These are phyloP conservation scores for Hibiscus syriacus DNA, from an alignment of 345 rosid genomes.

Conservation along the genomic window DNA sequence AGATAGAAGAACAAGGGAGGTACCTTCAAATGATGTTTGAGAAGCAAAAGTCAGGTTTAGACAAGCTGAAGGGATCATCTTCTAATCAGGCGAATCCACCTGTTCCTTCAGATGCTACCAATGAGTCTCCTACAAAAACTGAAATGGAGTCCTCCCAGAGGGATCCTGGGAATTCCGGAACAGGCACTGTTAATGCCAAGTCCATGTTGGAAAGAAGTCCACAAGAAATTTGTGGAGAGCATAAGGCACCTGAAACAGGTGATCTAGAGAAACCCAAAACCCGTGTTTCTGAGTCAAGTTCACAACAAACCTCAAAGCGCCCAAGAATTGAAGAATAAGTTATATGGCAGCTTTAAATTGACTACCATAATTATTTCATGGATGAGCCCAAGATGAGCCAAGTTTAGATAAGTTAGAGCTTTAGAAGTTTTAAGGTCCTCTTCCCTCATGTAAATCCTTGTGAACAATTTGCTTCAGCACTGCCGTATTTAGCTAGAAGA, in stretches of 20 bases:
- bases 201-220: conserved; percentile 24
- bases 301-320: conserved; percentile 41
- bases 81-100: conserved; percentile 38
- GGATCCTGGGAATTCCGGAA: conserved; percentile 15
- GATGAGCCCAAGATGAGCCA: conserved; percentile 21
- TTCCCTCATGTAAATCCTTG: conserved; percentile 4
- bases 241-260: conserved; percentile 18
- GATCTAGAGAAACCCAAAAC: conserved; percentile 19
- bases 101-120: conserved; percentile 19
- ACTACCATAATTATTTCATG: conserved; percentile 12
- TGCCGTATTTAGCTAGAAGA: too few species aligned
- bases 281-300: conserved; percentile 18
- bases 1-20: conserved; percentile 95
- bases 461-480: conserved; percentile 9
- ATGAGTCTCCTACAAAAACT: conserved; percentile 25
- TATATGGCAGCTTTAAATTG: neutral
- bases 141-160: conserved; percentile 28
- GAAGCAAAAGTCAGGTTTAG: conserved; percentile 66
- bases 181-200: too few species aligned
- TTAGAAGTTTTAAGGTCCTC: conserved; percentile 12
- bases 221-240: conserved; percentile 21
- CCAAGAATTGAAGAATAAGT: conserved; percentile 37
- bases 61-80: conserved; percentile 50
- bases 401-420: conserved; percentile 20
- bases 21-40: conserved; percentile 94